These are phyloP conservation scores for Coemansia sp. DNA, from an alignment of 192 early-diverging fungal species.

Conservation along the genomic window DNA sequence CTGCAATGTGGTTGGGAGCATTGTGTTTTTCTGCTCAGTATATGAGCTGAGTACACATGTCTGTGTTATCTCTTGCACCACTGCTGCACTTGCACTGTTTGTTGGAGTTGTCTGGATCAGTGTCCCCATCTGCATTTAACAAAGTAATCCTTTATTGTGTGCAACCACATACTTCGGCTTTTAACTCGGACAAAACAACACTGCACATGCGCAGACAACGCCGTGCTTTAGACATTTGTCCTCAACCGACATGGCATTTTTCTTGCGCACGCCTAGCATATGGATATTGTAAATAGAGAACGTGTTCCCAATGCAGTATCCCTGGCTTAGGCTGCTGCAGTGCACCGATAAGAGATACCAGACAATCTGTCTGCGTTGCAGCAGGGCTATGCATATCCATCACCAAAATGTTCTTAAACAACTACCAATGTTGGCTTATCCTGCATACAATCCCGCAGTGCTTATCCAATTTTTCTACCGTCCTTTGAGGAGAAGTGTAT, in stretches of 20 bases:
- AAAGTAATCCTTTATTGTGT: neutral
- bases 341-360: neutral
- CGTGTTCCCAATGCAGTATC: neutral
- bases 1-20: neutral
- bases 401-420: conserved; percentile 17
- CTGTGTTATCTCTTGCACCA: neutral
- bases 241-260: neutral
- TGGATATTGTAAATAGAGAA: neutral
- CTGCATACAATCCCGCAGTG: conserved; percentile 41
- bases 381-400: neutral
- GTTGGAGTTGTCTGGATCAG: neutral
- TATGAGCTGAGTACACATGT: neutral
- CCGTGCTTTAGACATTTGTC: neutral
- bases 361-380: conserved; percentile 1
- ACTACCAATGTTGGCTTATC: conserved; percentile 37
- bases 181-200: neutral
- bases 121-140: neutral
- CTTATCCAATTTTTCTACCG: neutral
- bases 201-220: neutral
- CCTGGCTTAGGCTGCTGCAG: neutral
- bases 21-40: neutral
- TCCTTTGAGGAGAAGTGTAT: neutral
- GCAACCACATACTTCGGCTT: neutral
- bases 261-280: neutral
- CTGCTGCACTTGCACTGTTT: neutral